Conservation (phyloP, 495 filamentous ascomycete species). For the Penicillium cinerascens region DNA sequence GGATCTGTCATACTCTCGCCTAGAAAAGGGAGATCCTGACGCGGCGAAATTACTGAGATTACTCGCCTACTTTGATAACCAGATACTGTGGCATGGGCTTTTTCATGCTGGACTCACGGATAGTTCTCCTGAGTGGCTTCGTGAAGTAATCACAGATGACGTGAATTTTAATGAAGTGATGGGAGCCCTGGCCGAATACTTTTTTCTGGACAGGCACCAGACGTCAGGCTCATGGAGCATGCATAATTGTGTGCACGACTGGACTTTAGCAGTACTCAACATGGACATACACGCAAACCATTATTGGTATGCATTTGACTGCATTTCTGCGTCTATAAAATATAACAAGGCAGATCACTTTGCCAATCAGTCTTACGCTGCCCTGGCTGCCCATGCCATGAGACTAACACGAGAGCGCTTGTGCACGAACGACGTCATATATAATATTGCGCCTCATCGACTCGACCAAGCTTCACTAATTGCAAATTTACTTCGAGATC, state of each 20-base stretch:
- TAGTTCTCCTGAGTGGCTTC: conserved; percentile 5
- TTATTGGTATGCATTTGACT: conserved; percentile 11
- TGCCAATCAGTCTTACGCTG: background rate
- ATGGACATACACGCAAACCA: background rate
- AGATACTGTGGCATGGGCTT: conserved; percentile 3
- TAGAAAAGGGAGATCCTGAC: background rate
- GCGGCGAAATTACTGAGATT: conserved; percentile 9
- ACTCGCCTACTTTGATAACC: conserved; percentile 12
- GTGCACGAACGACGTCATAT: background rate
- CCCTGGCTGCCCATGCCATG: background rate
- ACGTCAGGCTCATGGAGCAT: conserved; percentile 9
- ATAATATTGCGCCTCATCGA: background rate
- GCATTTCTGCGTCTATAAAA: background rate
- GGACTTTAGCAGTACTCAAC: conserved; percentile 10
- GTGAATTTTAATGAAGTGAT: background rate
- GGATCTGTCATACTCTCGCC: conserved; percentile 8
- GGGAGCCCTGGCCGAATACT: background rate
- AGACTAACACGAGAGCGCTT: too few relatives aligned
- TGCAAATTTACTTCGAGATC: background rate
- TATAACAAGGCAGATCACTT: background rate
- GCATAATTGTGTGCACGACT: conserved; percentile 13
- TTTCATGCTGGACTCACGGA: conserved; percentile 5
- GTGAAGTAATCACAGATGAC: background rate
- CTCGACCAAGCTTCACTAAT: background rate
- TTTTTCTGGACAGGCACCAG: conserved; percentile 3